phyloP scores from a whole-genome alignment of 2,329 filamentous ascomycete genomes.

The Fusarium continuum region DNA sequence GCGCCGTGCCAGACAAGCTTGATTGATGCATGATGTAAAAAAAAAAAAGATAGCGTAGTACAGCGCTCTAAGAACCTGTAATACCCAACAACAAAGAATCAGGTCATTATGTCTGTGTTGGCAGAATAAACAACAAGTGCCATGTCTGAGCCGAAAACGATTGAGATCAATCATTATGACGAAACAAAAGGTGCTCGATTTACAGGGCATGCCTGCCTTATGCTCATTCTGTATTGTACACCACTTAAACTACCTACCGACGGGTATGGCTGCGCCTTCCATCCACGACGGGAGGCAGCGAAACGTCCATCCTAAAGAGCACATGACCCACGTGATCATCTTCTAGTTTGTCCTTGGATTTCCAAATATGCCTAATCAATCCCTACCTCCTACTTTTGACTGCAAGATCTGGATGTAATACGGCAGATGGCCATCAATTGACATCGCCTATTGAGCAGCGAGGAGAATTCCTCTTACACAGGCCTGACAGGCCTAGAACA shows the following conservation, averaged over 20 bases:
- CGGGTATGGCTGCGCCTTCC: conserved; percentile 13
- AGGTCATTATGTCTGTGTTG: background rate
- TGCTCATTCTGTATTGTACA: conserved; percentile 4
- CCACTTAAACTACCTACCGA: too few relatives aligned
- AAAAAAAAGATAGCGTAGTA: too few relatives aligned
- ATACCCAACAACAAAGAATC: background rate
- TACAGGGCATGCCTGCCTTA: conserved; percentile 10
- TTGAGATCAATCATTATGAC: background rate
- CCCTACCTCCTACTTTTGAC: background rate
- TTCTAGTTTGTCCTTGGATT: background rate
- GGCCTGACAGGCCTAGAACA: conserved; percentile 8
- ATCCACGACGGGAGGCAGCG: too few relatives aligned
- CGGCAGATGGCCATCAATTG: background rate
- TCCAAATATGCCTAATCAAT: conserved; percentile 2
- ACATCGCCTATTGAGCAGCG: background rate
- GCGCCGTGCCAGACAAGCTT: too few relatives aligned
- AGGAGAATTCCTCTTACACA: conserved; percentile 17
- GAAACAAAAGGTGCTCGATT: background rate
- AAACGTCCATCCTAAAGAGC: conserved; percentile 7
- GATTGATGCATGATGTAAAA: too few relatives aligned
- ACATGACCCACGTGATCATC: conserved; percentile 33
- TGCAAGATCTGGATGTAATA: background rate
- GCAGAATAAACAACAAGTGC: background rate
- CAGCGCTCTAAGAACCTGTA: too few relatives aligned
- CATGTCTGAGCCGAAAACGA: background rate